phyloP scores from a whole-genome alignment of 208 protist genomes.

The Acanthamoeba rhysodes region DNA sequence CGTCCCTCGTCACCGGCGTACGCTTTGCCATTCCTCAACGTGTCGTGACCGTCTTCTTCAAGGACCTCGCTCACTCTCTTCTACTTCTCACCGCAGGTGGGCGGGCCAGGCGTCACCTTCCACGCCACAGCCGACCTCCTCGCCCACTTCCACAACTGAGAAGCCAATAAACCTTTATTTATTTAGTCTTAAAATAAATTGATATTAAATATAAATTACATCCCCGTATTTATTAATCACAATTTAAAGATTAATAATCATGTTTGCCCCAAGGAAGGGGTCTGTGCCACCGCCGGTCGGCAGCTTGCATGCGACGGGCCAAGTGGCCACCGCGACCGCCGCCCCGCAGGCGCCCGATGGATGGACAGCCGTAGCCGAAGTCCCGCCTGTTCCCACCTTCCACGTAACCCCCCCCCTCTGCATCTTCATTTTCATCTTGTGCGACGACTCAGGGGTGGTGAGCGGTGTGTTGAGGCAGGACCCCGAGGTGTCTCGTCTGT shows the following conservation, averaged over 20 bases:
- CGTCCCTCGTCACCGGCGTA: slow-evolving; percentile 51
- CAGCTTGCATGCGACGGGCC: not conserved
- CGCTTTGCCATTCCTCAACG: not conserved
- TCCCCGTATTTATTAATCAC: too few species aligned
- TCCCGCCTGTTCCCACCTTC: not conserved
- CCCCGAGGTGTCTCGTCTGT: not conserved
- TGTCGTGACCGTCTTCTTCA: not conserved
- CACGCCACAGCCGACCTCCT: not conserved
- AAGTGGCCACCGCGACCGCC: not conserved
- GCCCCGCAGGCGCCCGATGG: not conserved
- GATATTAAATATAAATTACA: too few species aligned
- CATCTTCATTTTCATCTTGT: not conserved
- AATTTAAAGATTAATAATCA: too few species aligned
- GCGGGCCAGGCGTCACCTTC: slow-evolving; percentile 56
- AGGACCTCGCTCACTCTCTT: not conserved
- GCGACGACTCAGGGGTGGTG: too few species aligned
- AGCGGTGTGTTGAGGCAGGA: not conserved
- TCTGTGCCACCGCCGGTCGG: not conserved
- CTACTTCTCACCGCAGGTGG: not conserved
- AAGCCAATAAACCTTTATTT: not conserved
- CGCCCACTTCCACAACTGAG: not conserved
- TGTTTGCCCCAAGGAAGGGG: not conserved
- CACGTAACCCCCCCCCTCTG: not conserved
- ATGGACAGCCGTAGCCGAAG: not conserved
- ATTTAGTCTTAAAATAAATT: too few species aligned